Base-by-base conservation (phyloP, 2,329 filamentous ascomycete genomes). In the Aspergillus pseudoviridinutans region DNA sequence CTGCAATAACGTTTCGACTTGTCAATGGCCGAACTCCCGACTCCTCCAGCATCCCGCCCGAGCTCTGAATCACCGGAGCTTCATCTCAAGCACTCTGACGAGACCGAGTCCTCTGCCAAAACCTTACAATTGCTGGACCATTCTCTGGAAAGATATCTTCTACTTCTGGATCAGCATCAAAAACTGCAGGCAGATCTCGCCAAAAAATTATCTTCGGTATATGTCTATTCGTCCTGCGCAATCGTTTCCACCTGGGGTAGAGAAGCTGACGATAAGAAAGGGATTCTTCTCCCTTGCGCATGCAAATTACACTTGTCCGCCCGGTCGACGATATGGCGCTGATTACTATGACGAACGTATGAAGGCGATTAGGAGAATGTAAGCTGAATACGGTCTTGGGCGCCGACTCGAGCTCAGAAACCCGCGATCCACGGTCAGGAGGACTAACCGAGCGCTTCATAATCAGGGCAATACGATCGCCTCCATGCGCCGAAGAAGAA, bases 291-390 rank as follows among this genome's bases (percentile, higher is more conserved):
- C 76, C 41, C 74, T 82, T 32, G 75, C 79, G 22, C 75, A 79
- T 56, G 79, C 79, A 41, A 81, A 81, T 59, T 78, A 78, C 59
- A 74, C 73, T 29, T 76, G 74, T 58, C 70, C 76, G 2, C 74
- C 76, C 17, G 76, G 76, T 17, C 73, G 77, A 55, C 68, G 75
- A 51, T 79, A 78, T 69, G 79, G 79, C 14, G 70, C 76, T 38
- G 79, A 81, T 54, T 79, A 77, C 60, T 82, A 80, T 58, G 79
- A 82, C 66, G 75, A 77, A 49, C 70, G 79, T 32, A 81, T 81
- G 79, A 79, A 80, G 63, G 78, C 79, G 17, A 73, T 68, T 24
- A 69, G 70, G 57, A 74, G 64, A 57, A 69, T 78, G 76, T 78
- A 68, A 60, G 64, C 8, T 8, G 10, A 47, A 7, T 4, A 22